Evolutionary conservation across 176 grass and related monocot genomes (phyloP).

Genomic region (Paspalum vaginatum): DNA sequence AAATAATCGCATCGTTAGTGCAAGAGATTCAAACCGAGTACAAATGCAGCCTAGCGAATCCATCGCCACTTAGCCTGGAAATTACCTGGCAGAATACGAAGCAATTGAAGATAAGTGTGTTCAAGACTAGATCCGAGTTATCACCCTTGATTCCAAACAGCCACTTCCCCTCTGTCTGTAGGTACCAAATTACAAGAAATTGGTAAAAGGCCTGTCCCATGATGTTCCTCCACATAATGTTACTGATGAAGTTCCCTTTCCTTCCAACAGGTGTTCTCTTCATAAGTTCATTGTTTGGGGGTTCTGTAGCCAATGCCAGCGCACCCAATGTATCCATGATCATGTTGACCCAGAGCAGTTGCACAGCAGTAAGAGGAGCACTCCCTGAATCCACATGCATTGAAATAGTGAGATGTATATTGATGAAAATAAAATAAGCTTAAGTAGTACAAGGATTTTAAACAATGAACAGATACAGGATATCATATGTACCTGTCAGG

Average conservation of each 20-base stretch:
- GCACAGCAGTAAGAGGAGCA: slow-evolving; percentile 95
- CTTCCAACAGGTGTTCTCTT: slow-evolving; percentile 90
- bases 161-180: slow-evolving; percentile 81
- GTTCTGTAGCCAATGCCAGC: slow-evolving; percentile 92
- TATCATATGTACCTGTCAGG: slow-evolving; percentile 66
- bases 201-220: slow-evolving; percentile 88
- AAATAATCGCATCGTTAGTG: not conserved
- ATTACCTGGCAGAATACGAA: slow-evolving; percentile 97
- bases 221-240: slow-evolving; percentile 97
- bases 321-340: slow-evolving; percentile 99
- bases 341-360: slow-evolving; percentile 99
- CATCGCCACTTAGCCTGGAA: slow-evolving; percentile 3
- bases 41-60: slow-evolving; percentile 6
- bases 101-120: slow-evolving; percentile 98
- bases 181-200: slow-evolving; percentile 96
- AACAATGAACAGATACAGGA: not conserved
- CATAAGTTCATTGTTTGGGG: slow-evolving; percentile 88
- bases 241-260: slow-evolving; percentile 95
- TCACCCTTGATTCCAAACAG: slow-evolving; percentile 70
- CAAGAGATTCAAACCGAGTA: slow-evolving; percentile 6
- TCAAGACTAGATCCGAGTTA: slow-evolving; percentile 74
- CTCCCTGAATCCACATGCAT: slow-evolving; percentile 53
- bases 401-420: not conserved
- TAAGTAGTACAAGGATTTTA: not conserved
- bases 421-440: slow-evolving; percentile 1